Conservation (phyloP, 768 basidiomycete species). For the Clavulina sp. region DNA sequence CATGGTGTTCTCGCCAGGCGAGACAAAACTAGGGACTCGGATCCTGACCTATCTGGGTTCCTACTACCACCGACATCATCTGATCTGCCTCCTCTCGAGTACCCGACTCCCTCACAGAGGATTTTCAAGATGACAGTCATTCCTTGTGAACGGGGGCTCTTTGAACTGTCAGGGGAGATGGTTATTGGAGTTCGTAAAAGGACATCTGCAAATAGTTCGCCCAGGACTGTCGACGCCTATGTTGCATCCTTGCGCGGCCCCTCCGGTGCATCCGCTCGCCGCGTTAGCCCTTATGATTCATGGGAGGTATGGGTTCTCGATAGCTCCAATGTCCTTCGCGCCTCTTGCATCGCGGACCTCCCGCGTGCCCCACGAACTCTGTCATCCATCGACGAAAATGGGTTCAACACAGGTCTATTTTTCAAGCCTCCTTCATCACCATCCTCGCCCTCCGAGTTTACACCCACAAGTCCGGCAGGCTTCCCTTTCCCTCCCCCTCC, state of each 20-base stretch:
- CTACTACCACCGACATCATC: not conserved
- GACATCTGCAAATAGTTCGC: constrained; percentile 22
- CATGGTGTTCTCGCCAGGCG: constrained; percentile 64
- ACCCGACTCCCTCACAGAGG: constrained; percentile 2
- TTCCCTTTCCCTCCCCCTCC: not conserved
- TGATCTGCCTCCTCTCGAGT: not conserved
- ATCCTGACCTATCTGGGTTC: not conserved
- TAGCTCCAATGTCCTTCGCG: constrained; percentile 17
- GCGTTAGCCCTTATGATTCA: constrained; percentile 43
- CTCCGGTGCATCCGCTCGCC: not conserved
- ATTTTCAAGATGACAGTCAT: constrained; percentile 17
- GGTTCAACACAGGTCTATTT: not conserved
- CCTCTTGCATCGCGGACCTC: constrained; percentile 9
- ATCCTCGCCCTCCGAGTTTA: not conserved
- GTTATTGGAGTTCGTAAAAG: constrained; percentile 49
- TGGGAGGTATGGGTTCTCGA: constrained; percentile 80
- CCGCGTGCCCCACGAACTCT: not conserved
- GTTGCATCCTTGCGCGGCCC: not conserved
- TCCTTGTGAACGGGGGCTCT: constrained; percentile 56
- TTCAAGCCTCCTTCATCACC: not conserved
- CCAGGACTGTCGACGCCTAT: not conserved
- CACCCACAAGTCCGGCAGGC: not conserved
- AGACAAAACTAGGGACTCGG: constrained; percentile 27
- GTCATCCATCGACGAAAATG: not conserved
- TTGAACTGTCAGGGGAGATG: constrained; percentile 39